A percentile compares a stretch with the other conserved stretches of the same genome.
Evolutionary conservation across 108 stramenopile species (phyloP).

Genomic region (Nitzschia sp.): DNA sequence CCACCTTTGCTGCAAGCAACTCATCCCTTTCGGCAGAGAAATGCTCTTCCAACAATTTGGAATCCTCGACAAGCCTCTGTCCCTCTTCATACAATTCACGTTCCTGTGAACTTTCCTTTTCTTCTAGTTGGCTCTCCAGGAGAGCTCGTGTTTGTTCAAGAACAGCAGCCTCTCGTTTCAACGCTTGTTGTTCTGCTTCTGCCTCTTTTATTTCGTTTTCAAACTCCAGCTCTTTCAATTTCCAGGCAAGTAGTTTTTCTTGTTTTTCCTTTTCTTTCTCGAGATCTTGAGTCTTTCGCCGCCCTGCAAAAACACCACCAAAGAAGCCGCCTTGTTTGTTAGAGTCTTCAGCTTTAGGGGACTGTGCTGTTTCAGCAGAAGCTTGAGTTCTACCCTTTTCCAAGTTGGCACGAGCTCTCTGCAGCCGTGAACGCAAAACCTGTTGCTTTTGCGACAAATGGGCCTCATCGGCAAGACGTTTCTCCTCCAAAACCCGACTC

Average conservation of each 20-base stretch:
- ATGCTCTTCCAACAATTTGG: neutral
- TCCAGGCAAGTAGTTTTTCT: constrained; percentile 19
- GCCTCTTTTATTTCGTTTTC: constrained; percentile 22
- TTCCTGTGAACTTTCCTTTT: constrained; percentile 3
- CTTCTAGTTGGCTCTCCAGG: constrained; percentile 4
- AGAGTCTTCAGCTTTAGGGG: neutral
- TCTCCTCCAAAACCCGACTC: neutral
- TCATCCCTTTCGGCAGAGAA: constrained; percentile 4
- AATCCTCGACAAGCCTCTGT: constrained; percentile 5
- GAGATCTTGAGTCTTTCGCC: constrained; percentile 5
- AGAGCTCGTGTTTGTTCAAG: neutral
- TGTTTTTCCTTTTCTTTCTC: constrained; percentile 27
- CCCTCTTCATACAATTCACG: neutral
- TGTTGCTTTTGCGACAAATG: constrained; percentile 8
- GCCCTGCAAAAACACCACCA: constrained; percentile 21
- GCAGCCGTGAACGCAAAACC: constrained; percentile 4
- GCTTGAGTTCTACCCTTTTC: constrained; percentile 11
- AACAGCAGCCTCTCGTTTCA: constrained; percentile 1
- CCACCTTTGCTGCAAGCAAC: neutral
- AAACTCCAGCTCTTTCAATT: constrained; percentile 32
- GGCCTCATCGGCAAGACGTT: constrained; percentile 11
- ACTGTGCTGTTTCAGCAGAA: constrained; percentile 2
- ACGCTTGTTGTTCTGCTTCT: constrained; percentile 1
- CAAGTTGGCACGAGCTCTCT: neutral
- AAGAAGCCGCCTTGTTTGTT: constrained; percentile 20